Evolutionary conservation across 2,329 filamentous ascomycete species (phyloP), one percentile per base, ranked within the genome.

Genomic region (Nemania serpens): DNA sequence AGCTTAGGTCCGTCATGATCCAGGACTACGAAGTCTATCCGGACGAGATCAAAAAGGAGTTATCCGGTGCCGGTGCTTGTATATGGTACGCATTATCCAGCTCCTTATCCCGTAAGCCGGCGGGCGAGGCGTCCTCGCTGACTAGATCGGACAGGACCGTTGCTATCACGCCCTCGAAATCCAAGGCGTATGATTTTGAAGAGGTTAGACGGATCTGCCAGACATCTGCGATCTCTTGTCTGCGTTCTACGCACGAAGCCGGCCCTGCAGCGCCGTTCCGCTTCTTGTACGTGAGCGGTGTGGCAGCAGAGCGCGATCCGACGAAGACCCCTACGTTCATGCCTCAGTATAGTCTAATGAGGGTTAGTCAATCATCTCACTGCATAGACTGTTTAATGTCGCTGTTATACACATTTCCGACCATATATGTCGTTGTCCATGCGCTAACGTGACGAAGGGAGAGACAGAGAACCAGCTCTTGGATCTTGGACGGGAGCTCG

Each of bases 401-500:
- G 13, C 20, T 50, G 7, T 17, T 10, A 22, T 46, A 37, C 15
- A 22, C 10, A 18, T 12, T 13, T 43, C 3, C 9, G 9, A 20
- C 15, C 13, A 36, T 5, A 36, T 5, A 33, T 20, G 4, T 10
- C 1, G 15, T 36, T 20, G 4, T 12, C 5, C 18, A 22, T 18
- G 37, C 45, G 25, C 50, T 63, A 45, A 62, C 34, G 12, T 18
- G 43, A 50, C 39, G 1, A 49, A 84, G 81, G 81, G 82, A 6
- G 76, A 80, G 43, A 75, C 77, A 0, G 82, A 84, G 63, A 76
- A 66, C 7, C 67, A 71, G 17, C 70, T 84, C 3, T 73, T 83
- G 3, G 73, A 73, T 1, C 77, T 76, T 18, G 78, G 78, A 2
- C 67, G 17, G 18, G 65, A 79, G 9, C 73, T 77, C n/a, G 64